Evolutionary conservation across 164 flowering plant genomes (phyloP).

Genomic region (grape (Vitis vinifera)): ASM3070453v1 NC_081818.1:21151501-21152000

Average conservation of each 20-base stretch:
- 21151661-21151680: constrained; percentile 10
- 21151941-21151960: constrained; percentile 56
- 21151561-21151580: constrained; percentile 70
- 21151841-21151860: constrained; percentile 66
- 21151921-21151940: constrained; percentile 72
- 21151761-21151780: constrained; percentile 60
- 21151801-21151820: constrained; percentile 41
- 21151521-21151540: constrained; percentile 73
- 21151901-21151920: constrained; percentile 63
- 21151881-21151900: constrained; percentile 68
- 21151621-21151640: constrained; percentile 71
- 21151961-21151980: constrained; percentile 70
- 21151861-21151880: constrained; percentile 81
- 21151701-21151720: constrained; percentile 36
- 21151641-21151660: constrained; percentile 44
- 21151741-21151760: constrained; percentile 76
- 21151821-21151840: constrained; percentile 45
- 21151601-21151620: constrained; percentile 64
- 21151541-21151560: constrained; percentile 68
- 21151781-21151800: constrained; percentile 39
- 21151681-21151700: constrained; percentile 30
- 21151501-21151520: constrained; percentile 62
- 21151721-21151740: constrained; percentile 63
- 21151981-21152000: constrained; percentile 57
- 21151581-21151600: constrained; percentile 65